These are phyloP conservation scores for Kwoniella newhampshirensis DNA, from an alignment of 768 basidiomycete genomes.

Conservation along the genomic window DNA sequence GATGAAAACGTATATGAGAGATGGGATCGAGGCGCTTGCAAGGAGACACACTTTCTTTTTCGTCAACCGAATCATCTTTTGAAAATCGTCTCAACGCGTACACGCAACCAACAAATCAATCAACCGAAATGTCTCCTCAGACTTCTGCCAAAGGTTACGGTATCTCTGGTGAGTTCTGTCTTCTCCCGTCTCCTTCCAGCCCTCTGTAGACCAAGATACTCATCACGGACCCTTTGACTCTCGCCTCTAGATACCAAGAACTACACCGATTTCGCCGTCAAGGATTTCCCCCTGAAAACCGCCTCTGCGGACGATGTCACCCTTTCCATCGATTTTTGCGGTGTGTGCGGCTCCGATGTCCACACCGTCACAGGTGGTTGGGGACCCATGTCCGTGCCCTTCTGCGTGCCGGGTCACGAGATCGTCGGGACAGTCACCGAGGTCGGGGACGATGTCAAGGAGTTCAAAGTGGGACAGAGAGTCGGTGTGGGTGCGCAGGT, in stretches of 20 bases:
- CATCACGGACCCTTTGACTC: too few relatives aligned
- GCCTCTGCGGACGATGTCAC: slow-evolving; percentile 41
- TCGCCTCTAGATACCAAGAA: slow-evolving; percentile 36
- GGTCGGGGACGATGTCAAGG: slow-evolving; percentile 61
- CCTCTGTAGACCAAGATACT: not conserved
- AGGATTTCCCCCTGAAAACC: slow-evolving; percentile 46
- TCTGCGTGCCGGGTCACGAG: slow-evolving; percentile 57
- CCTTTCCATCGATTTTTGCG: slow-evolving; percentile 48
- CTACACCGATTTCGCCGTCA: slow-evolving; percentile 44
- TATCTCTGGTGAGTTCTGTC: slow-evolving; percentile 30
- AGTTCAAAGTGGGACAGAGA: slow-evolving; percentile 62
- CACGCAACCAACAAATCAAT: too few relatives aligned
- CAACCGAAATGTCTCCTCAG: slow-evolving; percentile 17
- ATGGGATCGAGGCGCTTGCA: too few relatives aligned
- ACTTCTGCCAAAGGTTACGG: slow-evolving; percentile 39
- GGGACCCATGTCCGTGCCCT: slow-evolving; percentile 41
- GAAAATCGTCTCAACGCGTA: too few relatives aligned
- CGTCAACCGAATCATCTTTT: too few relatives aligned
- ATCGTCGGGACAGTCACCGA: slow-evolving; percentile 61
- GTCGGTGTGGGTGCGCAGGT: slow-evolving; percentile 63
- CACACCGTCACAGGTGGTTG: slow-evolving; percentile 59
- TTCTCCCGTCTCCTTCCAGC: slow-evolving; percentile 1
- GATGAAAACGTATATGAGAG: too few relatives aligned
- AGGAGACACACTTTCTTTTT: too few relatives aligned
- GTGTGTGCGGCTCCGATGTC: slow-evolving; percentile 61